Base-by-base conservation (phyloP, 352 stramenopile genomes). In the Globisporangium yorkense region DNA sequence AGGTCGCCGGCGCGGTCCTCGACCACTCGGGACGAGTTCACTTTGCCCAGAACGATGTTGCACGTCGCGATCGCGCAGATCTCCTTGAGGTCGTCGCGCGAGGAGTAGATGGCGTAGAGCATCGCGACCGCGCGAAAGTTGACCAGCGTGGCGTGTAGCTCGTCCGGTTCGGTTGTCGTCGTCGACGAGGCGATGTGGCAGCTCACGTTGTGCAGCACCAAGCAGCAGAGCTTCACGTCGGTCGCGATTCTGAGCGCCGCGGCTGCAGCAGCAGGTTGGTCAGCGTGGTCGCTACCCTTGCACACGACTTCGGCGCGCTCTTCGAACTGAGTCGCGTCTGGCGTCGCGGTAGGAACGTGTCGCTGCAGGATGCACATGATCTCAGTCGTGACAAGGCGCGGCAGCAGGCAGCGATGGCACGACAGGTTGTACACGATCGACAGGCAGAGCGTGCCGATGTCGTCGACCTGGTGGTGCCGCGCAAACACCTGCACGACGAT, bases 121-220 rank as follows among this genome's bases (percentile, higher is more conserved):
- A 85, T 75, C 24, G 51, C 57, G 2, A 81, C 63, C 0, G 63
- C 72, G 15, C 67, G 70, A 5, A 68, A 76, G 5, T 74, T 74
- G 40, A 88, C 78, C 5, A 92, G 72, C 18, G 54, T 31, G 5
- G 71, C 71, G n/a, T 87, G 66, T 46, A 68, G 61, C 29, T 44
- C 67, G n/a, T 16, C 24, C 41, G 40, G 46, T 8, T 56, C 61
- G 5, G 29, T 13, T 2, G 37, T 4, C 2, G 44, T 39, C 8
- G 51, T 40, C 15, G 39, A 10, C 2, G 41, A 2, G 24, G 24
- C 1, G 5, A 40, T 44, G 33, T 61, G 50, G 18, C 82, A 92
- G 54, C 76, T 92, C 21, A 90, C 54, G 55, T 92, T 92, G 68
- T 92, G 80, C 13, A 92, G 67, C 13, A 87, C 73, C n/a, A 87